phyloP scores from a whole-genome alignment of 805 yeast genomes.

The Blastobotrys parvus region DNA sequence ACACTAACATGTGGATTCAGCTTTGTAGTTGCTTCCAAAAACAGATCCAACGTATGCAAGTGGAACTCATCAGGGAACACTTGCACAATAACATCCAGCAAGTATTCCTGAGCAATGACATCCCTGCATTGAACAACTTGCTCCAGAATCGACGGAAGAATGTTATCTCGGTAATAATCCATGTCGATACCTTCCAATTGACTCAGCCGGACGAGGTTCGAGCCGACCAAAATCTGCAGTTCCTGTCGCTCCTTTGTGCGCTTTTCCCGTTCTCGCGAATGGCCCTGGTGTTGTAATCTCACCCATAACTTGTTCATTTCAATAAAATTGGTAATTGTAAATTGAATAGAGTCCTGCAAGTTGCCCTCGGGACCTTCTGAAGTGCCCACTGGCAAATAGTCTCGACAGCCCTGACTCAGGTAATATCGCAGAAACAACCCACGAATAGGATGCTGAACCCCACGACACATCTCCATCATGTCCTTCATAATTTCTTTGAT shows the following conservation, averaged over 20 bases:
- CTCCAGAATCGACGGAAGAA: constrained; percentile 75
- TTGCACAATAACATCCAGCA: constrained; percentile 85
- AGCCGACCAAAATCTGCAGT: constrained; percentile 84
- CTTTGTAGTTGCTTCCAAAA: constrained; percentile 56
- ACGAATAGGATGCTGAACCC: constrained; percentile 90
- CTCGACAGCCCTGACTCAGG: constrained; percentile 73
- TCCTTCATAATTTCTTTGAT: constrained; percentile 82
- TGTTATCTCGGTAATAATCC: constrained; percentile 34
- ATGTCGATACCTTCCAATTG: constrained; percentile 68
- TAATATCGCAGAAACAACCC: constrained; percentile 89
- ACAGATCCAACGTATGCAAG: constrained; percentile 56
- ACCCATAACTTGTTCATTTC: constrained; percentile 99
- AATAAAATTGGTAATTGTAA: constrained; percentile 76
- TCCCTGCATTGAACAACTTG: constrained; percentile 92
- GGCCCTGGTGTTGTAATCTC: constrained; percentile 91
- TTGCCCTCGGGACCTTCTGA: constrained; percentile 27
- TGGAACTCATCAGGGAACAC: constrained; percentile 94
- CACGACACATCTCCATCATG: constrained; percentile 96
- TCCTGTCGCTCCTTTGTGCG: constrained; percentile 78
- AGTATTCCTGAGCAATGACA: constrained; percentile 82
- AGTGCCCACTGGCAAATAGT: constrained; percentile 40
- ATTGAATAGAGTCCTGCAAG: constrained; percentile 62
- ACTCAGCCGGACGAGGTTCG: constrained; percentile 80
- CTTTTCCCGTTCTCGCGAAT: constrained; percentile 67
- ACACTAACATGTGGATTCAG: constrained; percentile 66